These are phyloP conservation scores for Wickerhamomyces bovis DNA, from an alignment of 805 yeast genomes.

Conservation along the genomic window DNA sequence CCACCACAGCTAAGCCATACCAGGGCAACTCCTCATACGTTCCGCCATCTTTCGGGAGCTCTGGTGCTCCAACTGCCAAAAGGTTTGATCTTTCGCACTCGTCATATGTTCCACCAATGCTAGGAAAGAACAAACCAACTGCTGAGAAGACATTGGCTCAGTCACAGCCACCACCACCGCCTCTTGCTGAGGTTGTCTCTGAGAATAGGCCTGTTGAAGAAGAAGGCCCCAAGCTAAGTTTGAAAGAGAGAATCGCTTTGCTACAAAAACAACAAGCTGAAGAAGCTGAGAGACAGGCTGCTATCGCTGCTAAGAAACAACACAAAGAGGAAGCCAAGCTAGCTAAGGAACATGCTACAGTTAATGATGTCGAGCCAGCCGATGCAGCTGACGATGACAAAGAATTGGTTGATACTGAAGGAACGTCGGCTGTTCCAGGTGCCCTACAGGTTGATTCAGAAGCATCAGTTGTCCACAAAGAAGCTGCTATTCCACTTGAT, in stretches of 20 bases:
- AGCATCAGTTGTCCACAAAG: neutral
- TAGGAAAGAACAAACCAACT: constrained; percentile 13
- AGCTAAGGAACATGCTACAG: neutral
- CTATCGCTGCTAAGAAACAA: constrained; percentile 47
- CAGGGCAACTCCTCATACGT: constrained; percentile 25
- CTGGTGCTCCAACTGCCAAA: neutral
- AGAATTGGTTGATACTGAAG: neutral
- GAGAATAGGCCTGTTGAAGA: constrained; percentile 33
- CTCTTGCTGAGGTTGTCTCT: constrained; percentile 27
- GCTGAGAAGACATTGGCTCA: constrained; percentile 10
- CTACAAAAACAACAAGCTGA: constrained; percentile 77
- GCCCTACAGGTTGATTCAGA: neutral
- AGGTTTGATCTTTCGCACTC: constrained; percentile 17
- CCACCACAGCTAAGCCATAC: constrained; percentile 8
- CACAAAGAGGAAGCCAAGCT: constrained; percentile 39
- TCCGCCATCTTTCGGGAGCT: constrained; percentile 22
- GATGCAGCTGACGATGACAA: neutral
- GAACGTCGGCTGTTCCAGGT: neutral
- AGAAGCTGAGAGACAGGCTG: constrained; percentile 69
- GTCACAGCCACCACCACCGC: constrained; percentile 10
- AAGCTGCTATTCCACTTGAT: neutral
- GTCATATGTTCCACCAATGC: constrained; percentile 23
- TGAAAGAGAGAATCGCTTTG: constrained; percentile 81
- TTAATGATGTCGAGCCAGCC: neutral
- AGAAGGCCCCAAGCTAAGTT: constrained; percentile 68